Percentiles rank a stretch among this genome's conserved stretches.
Evolutionary conservation across 1,139 yeast species (phyloP).

Genomic region (Taiozyma sp.): DNA sequence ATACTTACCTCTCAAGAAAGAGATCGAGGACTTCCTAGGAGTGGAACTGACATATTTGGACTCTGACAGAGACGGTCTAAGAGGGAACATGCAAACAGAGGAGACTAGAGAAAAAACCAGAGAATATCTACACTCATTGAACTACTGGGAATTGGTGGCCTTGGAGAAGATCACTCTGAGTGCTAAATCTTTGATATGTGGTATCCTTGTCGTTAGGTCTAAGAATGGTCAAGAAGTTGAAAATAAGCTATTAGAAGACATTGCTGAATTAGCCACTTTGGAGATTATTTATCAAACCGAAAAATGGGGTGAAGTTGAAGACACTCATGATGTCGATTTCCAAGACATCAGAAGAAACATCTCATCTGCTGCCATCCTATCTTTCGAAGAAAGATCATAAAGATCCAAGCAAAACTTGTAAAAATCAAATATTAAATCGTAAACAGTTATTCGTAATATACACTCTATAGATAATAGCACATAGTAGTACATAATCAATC

Average conservation of each 20-base stretch:
- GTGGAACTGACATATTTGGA: slow-evolving; percentile 55
- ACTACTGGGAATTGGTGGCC: slow-evolving; percentile 77
- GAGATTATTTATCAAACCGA: slow-evolving; percentile 83
- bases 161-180: slow-evolving; percentile 84
- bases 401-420: background rate
- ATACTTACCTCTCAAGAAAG: slow-evolving; percentile 69
- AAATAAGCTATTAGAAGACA: slow-evolving; percentile 51
- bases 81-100: slow-evolving; percentile 70
- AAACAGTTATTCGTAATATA: background rate
- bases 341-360: slow-evolving; percentile 82
- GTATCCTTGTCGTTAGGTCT: slow-evolving; percentile 35
- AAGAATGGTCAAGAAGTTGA: slow-evolving; percentile 24
- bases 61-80: slow-evolving; percentile 72
- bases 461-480: background rate
- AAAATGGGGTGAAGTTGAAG: slow-evolving; percentile 98
- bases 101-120: slow-evolving; percentile 59
- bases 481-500: background rate
- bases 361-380: slow-evolving; percentile 73
- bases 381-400: slow-evolving; percentile 25
- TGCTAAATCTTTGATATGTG: slow-evolving; percentile 82
- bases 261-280: slow-evolving; percentile 72
- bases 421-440: background rate
- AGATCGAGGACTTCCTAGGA: slow-evolving; percentile 55
- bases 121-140: slow-evolving; percentile 60
- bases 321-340: slow-evolving; percentile 93